Evolutionary conservation across 2,329 filamentous ascomycete species (phyloP).

Genomic region (Mariannaea elegans): DNA sequence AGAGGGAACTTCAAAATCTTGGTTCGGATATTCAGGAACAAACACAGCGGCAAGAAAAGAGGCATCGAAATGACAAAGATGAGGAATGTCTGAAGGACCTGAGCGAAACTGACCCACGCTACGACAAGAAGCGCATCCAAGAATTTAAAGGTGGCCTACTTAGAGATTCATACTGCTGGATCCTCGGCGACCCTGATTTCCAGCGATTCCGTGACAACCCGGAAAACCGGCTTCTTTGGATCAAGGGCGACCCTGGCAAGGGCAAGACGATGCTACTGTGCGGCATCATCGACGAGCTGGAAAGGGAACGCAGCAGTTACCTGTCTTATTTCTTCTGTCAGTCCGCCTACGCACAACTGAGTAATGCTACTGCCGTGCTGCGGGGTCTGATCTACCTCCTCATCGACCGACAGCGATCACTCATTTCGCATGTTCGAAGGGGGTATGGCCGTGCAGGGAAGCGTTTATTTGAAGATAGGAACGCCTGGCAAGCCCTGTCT

Average conservation of each 20-base stretch:
- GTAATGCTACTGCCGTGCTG: neutral
- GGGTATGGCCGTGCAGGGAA: no score
- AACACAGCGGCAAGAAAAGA: neutral
- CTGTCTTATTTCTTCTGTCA: neutral
- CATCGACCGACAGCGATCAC: neutral
- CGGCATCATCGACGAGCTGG: neutral
- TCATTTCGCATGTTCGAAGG: neutral
- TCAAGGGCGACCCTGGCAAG: slow-evolving; percentile 72
- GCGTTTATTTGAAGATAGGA: neutral
- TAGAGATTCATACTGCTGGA: neutral
- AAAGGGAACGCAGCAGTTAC: neutral
- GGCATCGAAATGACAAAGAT: neutral
- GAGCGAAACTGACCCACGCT: neutral
- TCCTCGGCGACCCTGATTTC: neutral
- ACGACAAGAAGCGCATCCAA: neutral
- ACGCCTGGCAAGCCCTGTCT: neutral
- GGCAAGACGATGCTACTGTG: slow-evolving; percentile 32
- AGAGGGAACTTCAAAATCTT: slow-evolving; percentile 15
- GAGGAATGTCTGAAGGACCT: neutral
- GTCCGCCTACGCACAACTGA: neutral
- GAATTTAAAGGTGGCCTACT: neutral
- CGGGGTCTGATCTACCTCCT: no score
- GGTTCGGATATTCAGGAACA: slow-evolving; percentile 16
- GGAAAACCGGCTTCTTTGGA: neutral
- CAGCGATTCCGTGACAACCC: neutral